Base-by-base conservation (phyloP, 331 rosid species). In the Phaseolus coccineus region DNA sequence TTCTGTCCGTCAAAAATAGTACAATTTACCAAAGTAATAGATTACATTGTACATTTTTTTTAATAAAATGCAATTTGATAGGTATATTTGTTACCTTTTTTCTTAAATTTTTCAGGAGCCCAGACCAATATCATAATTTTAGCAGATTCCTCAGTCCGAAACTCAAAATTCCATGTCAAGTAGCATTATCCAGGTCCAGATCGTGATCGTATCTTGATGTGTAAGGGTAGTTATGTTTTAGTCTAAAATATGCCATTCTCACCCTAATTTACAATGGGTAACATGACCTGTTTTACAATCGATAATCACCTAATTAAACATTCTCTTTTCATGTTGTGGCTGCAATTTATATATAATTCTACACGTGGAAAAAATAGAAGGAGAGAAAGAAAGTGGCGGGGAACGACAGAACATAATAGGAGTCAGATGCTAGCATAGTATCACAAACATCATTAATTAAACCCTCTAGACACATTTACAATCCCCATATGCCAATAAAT, bases 1-100 rank as follows among this genome's bases (percentile, higher is more conserved):
- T 1, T 62, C 75, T 51, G 59, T 52, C 33, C 1, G 42, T 46
- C 50, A 31, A 0, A 52, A 47, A 37, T 19, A 52, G 37, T 40
- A 14, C 25, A 73, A 4, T 48, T 39, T 39, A 37, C 71, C 30
- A 39, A 66, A 66, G 40, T 10, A n/a, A 66, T 65, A 39, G 27
- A 61, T 6, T 64, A 77, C 40, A 8, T 15, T 12, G 35, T 30
- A 22, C 8, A 16, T 24, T 13, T 24, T 13, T 39, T 52, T 22
- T 65, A 79, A 51, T 62, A 79, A 74, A 61, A 42, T 37, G 51
- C 65, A 77, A 72, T 56, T 53, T 48, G 1, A 39, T 10, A 15
- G 10, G 22, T 63, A 70, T 61, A 68, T 58, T 33, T n/a, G 62
- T 35, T 14, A 31, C 52, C 27, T 9, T 22, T 15, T 71, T 16